phyloP scores from a whole-genome alignment of 176 grass and related monocot species.

The Microstegium vimineum region DNA sequence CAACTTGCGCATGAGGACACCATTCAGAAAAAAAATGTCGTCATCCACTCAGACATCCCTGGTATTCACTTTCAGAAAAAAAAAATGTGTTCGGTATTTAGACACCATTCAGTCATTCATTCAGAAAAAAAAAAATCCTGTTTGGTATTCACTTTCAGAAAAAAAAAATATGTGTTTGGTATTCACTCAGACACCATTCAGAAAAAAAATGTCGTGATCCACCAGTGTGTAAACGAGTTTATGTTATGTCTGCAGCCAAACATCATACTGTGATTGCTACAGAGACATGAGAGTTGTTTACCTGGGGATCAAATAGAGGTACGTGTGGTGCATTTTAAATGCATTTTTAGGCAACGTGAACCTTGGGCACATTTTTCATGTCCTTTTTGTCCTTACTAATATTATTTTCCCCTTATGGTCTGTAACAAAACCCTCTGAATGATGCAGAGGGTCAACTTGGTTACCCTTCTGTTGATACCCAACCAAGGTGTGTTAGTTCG shows the following conservation, averaged over 20 bases:
- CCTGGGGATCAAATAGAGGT: conserved; percentile 99
- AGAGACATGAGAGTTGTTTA: conserved; percentile 82
- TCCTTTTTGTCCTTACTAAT: conserved; percentile 10
- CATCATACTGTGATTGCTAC: conserved; percentile 98
- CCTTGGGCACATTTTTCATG: conserved; percentile 7
- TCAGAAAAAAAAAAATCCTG: no score
- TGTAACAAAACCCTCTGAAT: conserved; percentile 27
- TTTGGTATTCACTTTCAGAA: no score
- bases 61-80: no score
- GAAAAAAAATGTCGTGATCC: no score
- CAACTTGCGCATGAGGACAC: no score
- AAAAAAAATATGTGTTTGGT: no score
- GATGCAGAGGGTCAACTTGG: conserved; percentile 95
- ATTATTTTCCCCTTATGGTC: conserved; percentile 6
- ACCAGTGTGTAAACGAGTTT: no score
- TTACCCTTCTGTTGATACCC: conserved; percentile 97
- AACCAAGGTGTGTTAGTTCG: conserved; percentile 71
- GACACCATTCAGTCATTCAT: no score
- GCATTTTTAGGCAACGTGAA: conserved; percentile 7
- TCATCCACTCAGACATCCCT: no score
- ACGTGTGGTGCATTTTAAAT: conserved; percentile 30
- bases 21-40: no score
- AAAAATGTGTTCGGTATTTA: no score
- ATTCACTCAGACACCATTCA: no score
- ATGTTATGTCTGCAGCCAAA: conserved; percentile 85